Evolutionary conservation across 1,139 yeast species (phyloP).

Genomic region (Magnusiomyces ingens): DNA sequence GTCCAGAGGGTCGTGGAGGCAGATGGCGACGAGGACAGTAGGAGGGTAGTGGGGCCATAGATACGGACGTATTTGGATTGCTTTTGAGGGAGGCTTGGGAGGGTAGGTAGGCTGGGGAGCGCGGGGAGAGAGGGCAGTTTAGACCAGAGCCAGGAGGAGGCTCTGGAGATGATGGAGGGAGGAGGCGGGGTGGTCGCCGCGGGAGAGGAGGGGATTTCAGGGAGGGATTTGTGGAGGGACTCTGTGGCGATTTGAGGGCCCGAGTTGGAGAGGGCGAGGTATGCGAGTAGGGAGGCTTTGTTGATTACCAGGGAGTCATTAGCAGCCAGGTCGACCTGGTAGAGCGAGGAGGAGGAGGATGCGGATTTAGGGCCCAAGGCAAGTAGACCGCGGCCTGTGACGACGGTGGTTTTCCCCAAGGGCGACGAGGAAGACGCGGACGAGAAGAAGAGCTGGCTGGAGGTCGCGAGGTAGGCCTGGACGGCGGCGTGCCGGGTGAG

Average conservation of each 20-base stretch:
- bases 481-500: conserved; percentile 22
- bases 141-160: too few relatives aligned
- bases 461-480: conserved; percentile 28
- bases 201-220: too few relatives aligned
- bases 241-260: too few relatives aligned
- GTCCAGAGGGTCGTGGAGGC: neutral
- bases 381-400: conserved; percentile 34
- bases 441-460: conserved; percentile 24
- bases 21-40: conserved; percentile 4
- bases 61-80: conserved; percentile 16
- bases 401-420: conserved; percentile 19
- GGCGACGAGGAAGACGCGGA: conserved; percentile 9
- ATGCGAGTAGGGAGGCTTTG: conserved; percentile 32
- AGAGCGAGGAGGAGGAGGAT: conserved; percentile 28
- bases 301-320: conserved; percentile 33
- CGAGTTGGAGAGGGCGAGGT: conserved; percentile 13
- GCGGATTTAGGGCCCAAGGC: conserved; percentile 27
- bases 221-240: too few relatives aligned
- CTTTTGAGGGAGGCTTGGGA: too few relatives aligned
- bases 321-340: conserved; percentile 27
- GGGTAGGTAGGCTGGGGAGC: conserved; percentile 1
- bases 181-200: too few relatives aligned
- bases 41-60: conserved; percentile 19
- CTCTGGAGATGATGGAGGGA: too few relatives aligned
- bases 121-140: too few relatives aligned